Evolutionary conservation across 352 stramenopile genomes (phyloP), one percentile per base, ranked within the genome.

Genomic region (Achlya hypogyna): DNA sequence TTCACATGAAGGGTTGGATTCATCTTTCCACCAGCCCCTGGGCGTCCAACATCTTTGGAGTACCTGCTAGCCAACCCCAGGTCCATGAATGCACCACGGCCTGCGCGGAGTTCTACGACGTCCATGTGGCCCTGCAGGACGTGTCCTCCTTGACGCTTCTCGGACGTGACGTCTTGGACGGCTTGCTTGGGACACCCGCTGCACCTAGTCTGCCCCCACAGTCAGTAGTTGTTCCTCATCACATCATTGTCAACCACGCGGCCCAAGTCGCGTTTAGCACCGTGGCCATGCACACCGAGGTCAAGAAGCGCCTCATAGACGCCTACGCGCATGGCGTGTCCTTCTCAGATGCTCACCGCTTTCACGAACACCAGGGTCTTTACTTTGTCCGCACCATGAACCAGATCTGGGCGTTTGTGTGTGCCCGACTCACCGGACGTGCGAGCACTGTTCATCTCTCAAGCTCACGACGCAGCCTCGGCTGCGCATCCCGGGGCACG

Each of bases 11-110:
- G 51, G 22, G 23, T 12, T 74, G 70, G 70, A 68, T 74, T n/a
- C 42, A 70, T 38, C 53, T 72, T 20, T 62, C 28, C 38, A 64
- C 53, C 5, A 72, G 56, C 18, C 16, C 31, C 12, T 74, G 70
- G 58, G 62, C 72, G 0, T 62, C 63, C 22, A 69, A 69, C 27
- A 68, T 62, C n/a, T 74, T 74, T 60, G 70, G 56, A 22, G 64
- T 74, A 20, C 70, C 70, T 4, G 72, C 72, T 22, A 22, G 32
- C 3, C n/a, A n/a, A n/a, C n/a, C n/a, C n/a, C n/a, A n/a, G n/a
- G n/a, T n/a, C n/a, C n/a, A n/a, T n/a, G n/a, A n/a, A n/a, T n/a
- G n/a, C n/a, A n/a, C n/a, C n/a, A n/a, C n/a, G n/a, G n/a, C n/a
- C n/a, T 27, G 22, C 51, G 35, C 25, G 25, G 6, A 14, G 25